These are phyloP conservation scores for Apiospora marii DNA, from an alignment of 2,329 filamentous ascomycete genomes.

Conservation along the genomic window DNA sequence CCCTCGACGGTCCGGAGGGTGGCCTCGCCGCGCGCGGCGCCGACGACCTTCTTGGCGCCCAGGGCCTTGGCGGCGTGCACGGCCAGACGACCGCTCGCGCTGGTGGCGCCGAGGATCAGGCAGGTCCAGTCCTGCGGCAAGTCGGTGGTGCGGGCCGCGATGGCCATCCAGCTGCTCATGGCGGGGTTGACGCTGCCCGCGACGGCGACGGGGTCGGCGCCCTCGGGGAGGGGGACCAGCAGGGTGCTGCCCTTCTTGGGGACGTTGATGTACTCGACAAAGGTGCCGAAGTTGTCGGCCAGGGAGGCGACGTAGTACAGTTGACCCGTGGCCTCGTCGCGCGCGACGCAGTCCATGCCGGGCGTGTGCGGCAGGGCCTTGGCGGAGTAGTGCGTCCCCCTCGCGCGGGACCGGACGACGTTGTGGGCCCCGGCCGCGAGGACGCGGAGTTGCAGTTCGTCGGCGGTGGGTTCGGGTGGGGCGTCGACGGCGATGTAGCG, in stretches of 20 bases:
- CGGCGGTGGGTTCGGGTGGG: slow-evolving; percentile 45
- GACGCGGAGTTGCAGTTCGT: slow-evolving; percentile 58
- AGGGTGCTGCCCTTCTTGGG: slow-evolving; percentile 45
- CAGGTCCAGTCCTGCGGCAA: slow-evolving; percentile 54
- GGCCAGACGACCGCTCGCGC: slow-evolving; percentile 59
- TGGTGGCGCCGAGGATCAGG: slow-evolving; percentile 61
- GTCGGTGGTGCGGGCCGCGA: slow-evolving; percentile 51
- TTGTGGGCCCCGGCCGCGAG: slow-evolving; percentile 60
- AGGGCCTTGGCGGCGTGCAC: slow-evolving; percentile 55
- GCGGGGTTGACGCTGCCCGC: slow-evolving; percentile 63
- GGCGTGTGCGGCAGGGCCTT: slow-evolving; percentile 57
- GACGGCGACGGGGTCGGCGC: slow-evolving; percentile 56
- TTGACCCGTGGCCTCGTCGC: slow-evolving; percentile 52
- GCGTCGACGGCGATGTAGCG: slow-evolving; percentile 44
- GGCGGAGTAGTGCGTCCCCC: slow-evolving; percentile 62
- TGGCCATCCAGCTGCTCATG: slow-evolving; percentile 65
- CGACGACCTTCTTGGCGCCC: slow-evolving; percentile 59
- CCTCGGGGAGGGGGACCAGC: slow-evolving; percentile 53
- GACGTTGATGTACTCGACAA: slow-evolving; percentile 58
- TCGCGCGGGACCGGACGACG: slow-evolving; percentile 60
- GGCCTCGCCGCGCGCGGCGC: slow-evolving; percentile 56
- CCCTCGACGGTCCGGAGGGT: slow-evolving; percentile 50
- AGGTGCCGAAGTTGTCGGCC: slow-evolving; percentile 48
- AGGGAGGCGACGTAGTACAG: slow-evolving; percentile 58
- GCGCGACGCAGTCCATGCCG: slow-evolving; percentile 61